Base-by-base conservation (phyloP, 2,329 filamentous ascomycete species). In the Colletotrichum melonis region DNA sequence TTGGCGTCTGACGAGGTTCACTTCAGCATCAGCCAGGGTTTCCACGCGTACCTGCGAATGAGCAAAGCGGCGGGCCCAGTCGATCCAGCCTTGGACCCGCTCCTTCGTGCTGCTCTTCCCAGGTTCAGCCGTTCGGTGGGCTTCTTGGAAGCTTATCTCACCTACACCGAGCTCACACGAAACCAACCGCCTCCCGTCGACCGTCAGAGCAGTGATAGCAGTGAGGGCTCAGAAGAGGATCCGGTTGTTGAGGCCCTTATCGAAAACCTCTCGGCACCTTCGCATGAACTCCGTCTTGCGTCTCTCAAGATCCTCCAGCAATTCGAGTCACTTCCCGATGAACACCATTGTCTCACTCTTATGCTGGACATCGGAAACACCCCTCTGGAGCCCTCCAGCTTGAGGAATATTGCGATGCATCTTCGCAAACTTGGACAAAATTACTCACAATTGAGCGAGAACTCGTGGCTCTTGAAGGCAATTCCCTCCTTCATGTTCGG, bases 401-500 rank as follows among this genome's bases (percentile, higher is more conserved):
- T 91, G 63, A 90, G 97, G 69, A 90, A 91, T 22, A 90, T 98
- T 42, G 92, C 94, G 2, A 97, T 98, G 89, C 92, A 96, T 75
- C 89, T 98, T 67, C 93, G 96, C 59, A 95, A 94, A 78, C 87
- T 98, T 56, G 87, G 92, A 16, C 84, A 88, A 67, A 83, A 83
- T 35, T 97, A 97, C 79, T 83, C 88, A 6, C 86, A 88, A 28
- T 80, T 92, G 11, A 84, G 86, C 54, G 84, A 89, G 2, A 87
- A 89, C 49, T 89, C 89, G 1, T 94, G 92, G 90, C 84, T 97
- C 75, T 87, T 89, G 72, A 88, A 89, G 77, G 91, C 95, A 7
- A 88, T 98, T 35, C 94, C 95, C 0, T 88, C 90, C 0, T 98
- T 95, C 78, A 92, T 95, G 77, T 98, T 98, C 77, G 97, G 97